A percentile compares a stretch with the other conserved stretches of the same genome.
phyloP scores from a whole-genome alignment of 176 grass and related monocot species.

The Avena eriantha region DNA sequence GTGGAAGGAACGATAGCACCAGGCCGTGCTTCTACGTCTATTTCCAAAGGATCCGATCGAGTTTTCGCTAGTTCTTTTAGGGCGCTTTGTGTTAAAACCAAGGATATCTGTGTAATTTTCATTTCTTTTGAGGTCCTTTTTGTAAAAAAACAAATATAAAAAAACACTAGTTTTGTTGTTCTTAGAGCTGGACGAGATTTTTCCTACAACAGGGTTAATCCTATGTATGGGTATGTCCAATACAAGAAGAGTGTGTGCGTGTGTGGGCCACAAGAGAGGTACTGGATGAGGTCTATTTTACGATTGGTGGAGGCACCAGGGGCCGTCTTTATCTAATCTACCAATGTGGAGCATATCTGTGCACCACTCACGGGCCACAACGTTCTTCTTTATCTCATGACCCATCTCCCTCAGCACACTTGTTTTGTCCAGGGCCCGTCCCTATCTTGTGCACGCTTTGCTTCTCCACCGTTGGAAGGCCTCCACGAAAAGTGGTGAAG shows the following conservation, averaged over 20 bases:
- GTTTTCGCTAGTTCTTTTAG: no score
- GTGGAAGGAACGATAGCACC: no score
- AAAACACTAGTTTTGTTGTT: no score
- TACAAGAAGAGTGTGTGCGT: neutral
- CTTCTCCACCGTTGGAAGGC: conserved; percentile 32
- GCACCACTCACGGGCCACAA: conserved; percentile 34
- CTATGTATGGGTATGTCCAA: neutral
- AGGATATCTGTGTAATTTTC: no score
- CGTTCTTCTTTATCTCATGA: conserved; percentile 42
- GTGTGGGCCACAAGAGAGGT: neutral
- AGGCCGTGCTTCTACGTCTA: no score
- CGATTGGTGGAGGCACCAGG: conserved; percentile 62
- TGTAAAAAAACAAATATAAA: no score
- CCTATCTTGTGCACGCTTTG: conserved; percentile 12
- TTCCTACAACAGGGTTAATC: no score
- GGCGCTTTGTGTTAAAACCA: no score
- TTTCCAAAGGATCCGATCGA: no score
- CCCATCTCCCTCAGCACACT: conserved; percentile 30
- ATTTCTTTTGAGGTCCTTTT: no score
- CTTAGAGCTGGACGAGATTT: no score
- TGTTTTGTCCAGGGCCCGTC: conserved; percentile 22
- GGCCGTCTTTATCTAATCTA: conserved; percentile 40
- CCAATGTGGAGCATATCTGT: neutral
- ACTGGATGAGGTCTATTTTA: conserved; percentile 67
- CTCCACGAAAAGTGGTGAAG: neutral